phyloP scores from a whole-genome alignment of 352 stramenopile species.

The Nothophytophthora sp. region DNA sequence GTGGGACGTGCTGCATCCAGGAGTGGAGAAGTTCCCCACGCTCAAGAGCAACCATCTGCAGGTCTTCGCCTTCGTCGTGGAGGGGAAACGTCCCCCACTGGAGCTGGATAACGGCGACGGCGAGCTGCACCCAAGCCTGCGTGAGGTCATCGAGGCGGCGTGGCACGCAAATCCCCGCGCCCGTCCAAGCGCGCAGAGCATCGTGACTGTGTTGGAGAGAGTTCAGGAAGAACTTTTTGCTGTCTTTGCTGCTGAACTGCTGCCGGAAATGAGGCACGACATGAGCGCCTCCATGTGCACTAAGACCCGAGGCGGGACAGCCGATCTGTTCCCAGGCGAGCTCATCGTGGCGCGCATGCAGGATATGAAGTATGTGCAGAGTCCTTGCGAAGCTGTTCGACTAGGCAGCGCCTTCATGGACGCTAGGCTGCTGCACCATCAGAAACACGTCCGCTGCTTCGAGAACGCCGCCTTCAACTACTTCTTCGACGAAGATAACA shows the following conservation, averaged over 20 bases:
- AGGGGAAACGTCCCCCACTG: conserved; percentile 39
- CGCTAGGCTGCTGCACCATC: conserved; percentile 46
- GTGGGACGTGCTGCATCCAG: conserved; percentile 72
- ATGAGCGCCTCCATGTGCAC: conserved; percentile 15
- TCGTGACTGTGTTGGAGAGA: conserved; percentile 43
- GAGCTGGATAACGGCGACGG: neutral
- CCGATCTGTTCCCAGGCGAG: conserved; percentile 30
- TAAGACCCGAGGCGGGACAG: conserved; percentile 12
- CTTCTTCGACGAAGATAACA: conserved; percentile 47
- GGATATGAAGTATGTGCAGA: conserved; percentile 22
- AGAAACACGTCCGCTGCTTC: conserved; percentile 37
- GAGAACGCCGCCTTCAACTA: conserved; percentile 30
- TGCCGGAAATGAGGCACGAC: conserved; percentile 26
- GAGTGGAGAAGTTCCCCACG: conserved; percentile 45
- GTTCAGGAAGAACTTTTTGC: conserved; percentile 50
- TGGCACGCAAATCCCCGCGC: conserved; percentile 40
- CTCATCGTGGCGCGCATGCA: conserved; percentile 35
- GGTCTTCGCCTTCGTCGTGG: conserved; percentile 43
- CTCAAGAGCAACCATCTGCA: conserved; percentile 53
- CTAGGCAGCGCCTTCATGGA: conserved; percentile 53
- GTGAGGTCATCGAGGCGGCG: conserved; percentile 38
- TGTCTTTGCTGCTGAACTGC: conserved; percentile 20
- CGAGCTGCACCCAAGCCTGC: conserved; percentile 35
- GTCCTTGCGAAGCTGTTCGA: conserved; percentile 35
- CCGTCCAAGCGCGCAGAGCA: conserved; percentile 37